Percentiles rank a stretch among this genome's conserved stretches.
phyloP scores from a whole-genome alignment of 2,329 filamentous ascomycete genomes.

The Phoma sp. region DNA sequence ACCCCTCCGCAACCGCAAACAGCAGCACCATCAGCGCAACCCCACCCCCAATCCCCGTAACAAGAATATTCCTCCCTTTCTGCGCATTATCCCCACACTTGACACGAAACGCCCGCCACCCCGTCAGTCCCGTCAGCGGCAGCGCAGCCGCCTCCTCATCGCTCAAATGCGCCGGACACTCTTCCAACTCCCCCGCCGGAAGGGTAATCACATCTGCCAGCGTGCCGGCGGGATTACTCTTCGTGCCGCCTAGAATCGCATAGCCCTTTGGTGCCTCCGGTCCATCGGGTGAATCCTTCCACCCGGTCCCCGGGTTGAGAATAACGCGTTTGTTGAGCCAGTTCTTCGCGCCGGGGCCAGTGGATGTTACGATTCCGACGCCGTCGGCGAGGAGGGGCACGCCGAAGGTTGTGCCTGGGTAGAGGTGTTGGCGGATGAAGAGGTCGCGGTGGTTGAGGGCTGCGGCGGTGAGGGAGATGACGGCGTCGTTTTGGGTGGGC shows the following conservation, averaged over 20 bases:
- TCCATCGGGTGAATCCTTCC: conserved; percentile 73
- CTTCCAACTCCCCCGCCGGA: conserved; percentile 75
- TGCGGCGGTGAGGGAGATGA: conserved; percentile 78
- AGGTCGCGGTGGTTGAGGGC: conserved; percentile 95
- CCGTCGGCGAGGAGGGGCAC: conserved; percentile 84
- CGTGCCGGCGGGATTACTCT: conserved; percentile 70
- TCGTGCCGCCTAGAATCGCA: conserved; percentile 74
- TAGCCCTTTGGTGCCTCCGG: conserved; percentile 72
- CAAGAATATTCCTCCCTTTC: conserved; percentile 75
- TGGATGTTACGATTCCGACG: conserved; percentile 73
- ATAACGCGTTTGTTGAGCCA: conserved; percentile 76
- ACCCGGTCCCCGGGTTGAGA: conserved; percentile 78
- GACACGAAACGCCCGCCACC: conserved; percentile 82
- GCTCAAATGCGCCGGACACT: conserved; percentile 74
- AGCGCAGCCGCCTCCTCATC: conserved; percentile 81
- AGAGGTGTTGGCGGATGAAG: conserved; percentile 91
- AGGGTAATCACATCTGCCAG: conserved; percentile 77
- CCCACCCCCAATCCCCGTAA: conserved; percentile 93
- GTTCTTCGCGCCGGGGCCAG: conserved; percentile 63
- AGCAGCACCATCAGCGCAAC: conserved; percentile 83
- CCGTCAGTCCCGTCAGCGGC: conserved; percentile 85
- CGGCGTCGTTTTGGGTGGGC: conserved; percentile 64
- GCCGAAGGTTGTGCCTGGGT: conserved; percentile 82
- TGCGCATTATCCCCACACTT: conserved; percentile 71
- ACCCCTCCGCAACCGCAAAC: conserved; percentile 78